phyloP scores from a whole-genome alignment of 2,329 filamentous ascomycete genomes.

The Penicillium sclerotigenum region DNA sequence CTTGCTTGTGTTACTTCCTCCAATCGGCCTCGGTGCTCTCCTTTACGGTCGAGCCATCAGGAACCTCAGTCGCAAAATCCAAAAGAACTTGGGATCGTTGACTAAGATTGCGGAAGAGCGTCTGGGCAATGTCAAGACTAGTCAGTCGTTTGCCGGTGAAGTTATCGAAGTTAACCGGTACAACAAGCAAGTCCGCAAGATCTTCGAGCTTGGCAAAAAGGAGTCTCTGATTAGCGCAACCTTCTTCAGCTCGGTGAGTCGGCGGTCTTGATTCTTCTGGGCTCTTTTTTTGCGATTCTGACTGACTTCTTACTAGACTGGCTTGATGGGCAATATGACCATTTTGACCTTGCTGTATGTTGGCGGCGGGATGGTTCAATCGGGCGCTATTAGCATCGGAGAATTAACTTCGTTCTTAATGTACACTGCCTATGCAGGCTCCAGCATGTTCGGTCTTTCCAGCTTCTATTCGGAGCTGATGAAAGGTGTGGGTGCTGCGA shows the following conservation, averaged over 20 bases:
- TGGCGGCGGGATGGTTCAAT: slow-evolving; percentile 84
- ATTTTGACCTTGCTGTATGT: slow-evolving; percentile 87
- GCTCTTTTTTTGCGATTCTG: not conserved
- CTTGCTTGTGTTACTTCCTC: slow-evolving; percentile 81
- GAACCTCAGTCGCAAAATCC: slow-evolving; percentile 85
- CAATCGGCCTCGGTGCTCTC: slow-evolving; percentile 84
- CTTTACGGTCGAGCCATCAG: slow-evolving; percentile 87
- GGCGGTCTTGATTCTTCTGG: not conserved
- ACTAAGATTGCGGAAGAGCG: slow-evolving; percentile 98
- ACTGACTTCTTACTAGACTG: slow-evolving; percentile 58
- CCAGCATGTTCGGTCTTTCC: slow-evolving; percentile 87
- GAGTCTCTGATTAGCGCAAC: slow-evolving; percentile 87
- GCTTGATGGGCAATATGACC: slow-evolving; percentile 94
- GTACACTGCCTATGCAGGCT: slow-evolving; percentile 87
- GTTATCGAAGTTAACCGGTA: slow-evolving; percentile 86
- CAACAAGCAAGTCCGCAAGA: slow-evolving; percentile 85
- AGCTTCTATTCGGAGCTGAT: slow-evolving; percentile 98
- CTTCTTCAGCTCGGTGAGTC: slow-evolving; percentile 68
- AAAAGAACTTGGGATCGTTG: slow-evolving; percentile 86
- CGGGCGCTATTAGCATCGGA: slow-evolving; percentile 80
- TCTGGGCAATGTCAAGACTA: slow-evolving; percentile 94
- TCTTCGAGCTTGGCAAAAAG: slow-evolving; percentile 81
- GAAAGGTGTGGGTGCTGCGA: slow-evolving; percentile 98
- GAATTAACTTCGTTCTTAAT: slow-evolving; percentile 96
- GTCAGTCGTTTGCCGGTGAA: slow-evolving; percentile 93